These are phyloP conservation scores for Fusarium sp. DNA, from an alignment of 2,329 filamentous ascomycete genomes.

Conservation along the genomic window DNA sequence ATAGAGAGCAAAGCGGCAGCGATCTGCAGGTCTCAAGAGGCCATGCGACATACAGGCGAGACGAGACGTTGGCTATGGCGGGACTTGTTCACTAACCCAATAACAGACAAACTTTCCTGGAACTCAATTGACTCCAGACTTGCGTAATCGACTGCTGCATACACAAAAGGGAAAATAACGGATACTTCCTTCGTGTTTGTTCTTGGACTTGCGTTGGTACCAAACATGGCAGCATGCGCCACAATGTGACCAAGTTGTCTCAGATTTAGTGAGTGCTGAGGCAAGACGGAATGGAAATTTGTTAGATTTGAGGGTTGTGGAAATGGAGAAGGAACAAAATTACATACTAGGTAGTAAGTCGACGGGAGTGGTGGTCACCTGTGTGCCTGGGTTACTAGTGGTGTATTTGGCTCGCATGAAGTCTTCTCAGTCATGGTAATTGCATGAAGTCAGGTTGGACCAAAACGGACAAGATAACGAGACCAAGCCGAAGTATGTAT, in stretches of 20 bases:
- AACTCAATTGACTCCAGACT: constrained; percentile 1
- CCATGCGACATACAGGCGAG: neutral
- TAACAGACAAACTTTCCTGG: neutral
- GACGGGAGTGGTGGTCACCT: neutral
- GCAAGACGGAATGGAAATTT: constrained; percentile 8
- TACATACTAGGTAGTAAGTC: neutral
- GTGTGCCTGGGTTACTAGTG: neutral
- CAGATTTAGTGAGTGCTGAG: constrained; percentile 24
- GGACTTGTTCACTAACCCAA: neutral
- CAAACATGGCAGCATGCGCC: neutral
- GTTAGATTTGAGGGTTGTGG: constrained; percentile 6
- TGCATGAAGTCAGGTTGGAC: constrained; percentile 8
- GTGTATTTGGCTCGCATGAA: constrained; percentile 6
- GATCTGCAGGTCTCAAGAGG: neutral
- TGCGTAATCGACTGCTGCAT: neutral
- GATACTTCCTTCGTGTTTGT: neutral
- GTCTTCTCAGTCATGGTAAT: neutral
- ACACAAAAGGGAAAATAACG: neutral
- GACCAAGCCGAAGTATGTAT: constrained; percentile 27
- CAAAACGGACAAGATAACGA: constrained; percentile 26
- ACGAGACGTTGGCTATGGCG: neutral
- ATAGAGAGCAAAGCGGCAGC: neutral
- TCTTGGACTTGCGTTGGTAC: neutral
- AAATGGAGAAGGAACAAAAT: constrained; percentile 2
- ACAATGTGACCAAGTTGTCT: constrained; percentile 17